A percentile compares a stretch with the other conserved stretches of the same genome.
Evolutionary conservation across 2,329 filamentous ascomycete species (phyloP).

Genomic region (Arthrobotrys conoides): DNA sequence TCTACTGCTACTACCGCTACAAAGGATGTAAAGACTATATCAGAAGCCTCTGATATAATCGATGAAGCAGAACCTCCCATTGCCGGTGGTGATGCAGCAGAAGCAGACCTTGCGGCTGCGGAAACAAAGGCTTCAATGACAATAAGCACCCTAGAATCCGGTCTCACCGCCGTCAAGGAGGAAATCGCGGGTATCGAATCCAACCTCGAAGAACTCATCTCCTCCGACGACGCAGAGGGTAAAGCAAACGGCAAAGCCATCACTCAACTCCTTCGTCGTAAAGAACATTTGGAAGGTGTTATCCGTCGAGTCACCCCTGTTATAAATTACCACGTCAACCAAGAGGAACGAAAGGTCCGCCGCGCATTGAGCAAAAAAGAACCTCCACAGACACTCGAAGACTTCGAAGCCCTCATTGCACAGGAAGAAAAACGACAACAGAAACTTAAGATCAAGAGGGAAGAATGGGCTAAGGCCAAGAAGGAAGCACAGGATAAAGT

Average conservation of each 20-base stretch:
- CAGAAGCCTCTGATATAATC: constrained; percentile 1
- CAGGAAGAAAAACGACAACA: constrained; percentile 17
- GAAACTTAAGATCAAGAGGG: constrained; percentile 19
- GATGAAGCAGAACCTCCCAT: constrained; percentile 25
- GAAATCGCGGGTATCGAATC: constrained; percentile 23
- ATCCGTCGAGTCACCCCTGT: constrained; percentile 27
- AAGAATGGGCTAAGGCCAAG: constrained; percentile 11
- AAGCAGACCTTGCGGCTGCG: constrained; percentile 7
- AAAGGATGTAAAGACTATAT: constrained; percentile 6
- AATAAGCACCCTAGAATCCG: constrained; percentile 22
- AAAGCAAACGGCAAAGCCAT: constrained; percentile 35
- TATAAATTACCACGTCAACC: constrained; percentile 40
- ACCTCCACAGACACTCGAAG: constrained; percentile 29
- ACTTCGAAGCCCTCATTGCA: constrained; percentile 31
- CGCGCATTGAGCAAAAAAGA: constrained; percentile 21
- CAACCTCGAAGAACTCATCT: constrained; percentile 29
- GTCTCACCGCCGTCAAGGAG: constrained; percentile 26
- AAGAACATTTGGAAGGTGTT: constrained; percentile 25
- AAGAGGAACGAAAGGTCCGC: constrained; percentile 33
- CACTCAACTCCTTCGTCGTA: constrained; percentile 19
- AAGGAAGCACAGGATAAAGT: constrained; percentile 42
- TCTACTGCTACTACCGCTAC: not conserved
- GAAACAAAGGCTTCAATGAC: constrained; percentile 6
- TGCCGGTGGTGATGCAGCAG: constrained; percentile 18
- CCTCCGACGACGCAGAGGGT: not conserved